A percentile compares a stretch with the other conserved stretches of the same genome.
Conservation (phyloP, 257 asterid species). For the Capsicum rhomboideum region DNA sequence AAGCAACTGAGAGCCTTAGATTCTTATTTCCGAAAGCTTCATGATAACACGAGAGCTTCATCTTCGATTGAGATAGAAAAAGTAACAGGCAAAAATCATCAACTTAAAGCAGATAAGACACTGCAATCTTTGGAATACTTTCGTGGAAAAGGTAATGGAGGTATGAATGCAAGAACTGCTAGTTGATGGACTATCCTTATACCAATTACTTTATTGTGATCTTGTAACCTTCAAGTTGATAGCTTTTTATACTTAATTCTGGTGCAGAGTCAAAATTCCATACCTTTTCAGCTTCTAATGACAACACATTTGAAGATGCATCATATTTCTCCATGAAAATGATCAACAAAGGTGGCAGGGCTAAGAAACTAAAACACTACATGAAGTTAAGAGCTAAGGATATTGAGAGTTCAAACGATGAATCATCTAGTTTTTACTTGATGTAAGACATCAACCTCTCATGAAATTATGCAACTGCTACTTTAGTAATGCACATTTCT, state of each 20-base stretch:
- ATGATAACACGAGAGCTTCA: constrained; percentile 17
- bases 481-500: not conserved
- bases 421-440: constrained; percentile 47
- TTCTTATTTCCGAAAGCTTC: constrained; percentile 53
- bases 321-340: constrained; percentile 6
- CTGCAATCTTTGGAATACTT: constrained; percentile 39
- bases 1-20: constrained; percentile 56
- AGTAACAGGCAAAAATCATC: constrained; percentile 7
- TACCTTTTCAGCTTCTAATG: constrained; percentile 8
- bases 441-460: constrained; percentile 34
- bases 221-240: not conserved
- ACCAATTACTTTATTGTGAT: not conserved
- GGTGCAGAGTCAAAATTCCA: constrained; percentile 25
- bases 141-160: constrained; percentile 32
- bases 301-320: constrained; percentile 19
- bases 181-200: not conserved
- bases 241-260: constrained; percentile 13
- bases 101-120: constrained; percentile 19
- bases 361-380: constrained; percentile 15
- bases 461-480: not conserved
- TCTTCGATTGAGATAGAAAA: constrained; percentile 12
- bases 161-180: constrained; percentile 3
- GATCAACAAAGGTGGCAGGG: constrained; percentile 15
- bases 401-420: constrained; percentile 25
- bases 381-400: constrained; percentile 26